Base-by-base conservation (phyloP, 768 basidiomycete species). In the Xerocomellus amylosporus region DNA sequence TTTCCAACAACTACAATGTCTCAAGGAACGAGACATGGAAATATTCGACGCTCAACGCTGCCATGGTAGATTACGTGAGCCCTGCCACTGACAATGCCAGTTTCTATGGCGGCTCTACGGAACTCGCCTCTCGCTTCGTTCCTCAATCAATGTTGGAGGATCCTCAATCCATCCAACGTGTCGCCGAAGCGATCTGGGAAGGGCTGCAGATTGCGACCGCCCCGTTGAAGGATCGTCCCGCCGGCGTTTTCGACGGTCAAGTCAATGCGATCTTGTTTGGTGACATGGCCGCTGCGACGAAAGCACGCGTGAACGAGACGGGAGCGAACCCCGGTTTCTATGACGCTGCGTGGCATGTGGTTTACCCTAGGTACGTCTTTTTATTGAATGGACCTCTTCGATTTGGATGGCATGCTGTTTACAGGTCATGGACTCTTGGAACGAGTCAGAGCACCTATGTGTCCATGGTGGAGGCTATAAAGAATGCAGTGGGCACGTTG, bases 271-370 rank as follows among this genome's bases (percentile, higher is more conserved):
- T 50, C 19, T 13, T 64, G 17, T 61, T 58, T 20, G 63, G 55
- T 3, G 47, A 53, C 26, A 52, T 64, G 58, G 33, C 62, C 3
- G 49, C 54, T 40, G 53, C 41, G 17, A 58, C 46, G 17, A 49
- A 36, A 5, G 46, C 49, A 6, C 56, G 26, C 24, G 50, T 44
- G 8, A 56, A 64, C 20, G 56, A 54, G 34, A 59, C 63, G 1
- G 63, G 53, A 2, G 63, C 59, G 1, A 64, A 64, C 38, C 63
- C 63, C 9, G 56, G 52, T 22, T 47, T 62, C 8, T 65, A 65
- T 20, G 41, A 53, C 8, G 60, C 60, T 10, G 43, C 63, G 2
- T 65, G 60, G 60, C 55, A 56, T n/a, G 54, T 65, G 15, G 30
- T 54, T 2, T 59, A 44, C 30, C 22, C 26, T 2, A 39, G 22